Evolutionary conservation across 2,329 filamentous ascomycete species (phyloP).

Genomic region (Sporothrix luriei): DNA sequence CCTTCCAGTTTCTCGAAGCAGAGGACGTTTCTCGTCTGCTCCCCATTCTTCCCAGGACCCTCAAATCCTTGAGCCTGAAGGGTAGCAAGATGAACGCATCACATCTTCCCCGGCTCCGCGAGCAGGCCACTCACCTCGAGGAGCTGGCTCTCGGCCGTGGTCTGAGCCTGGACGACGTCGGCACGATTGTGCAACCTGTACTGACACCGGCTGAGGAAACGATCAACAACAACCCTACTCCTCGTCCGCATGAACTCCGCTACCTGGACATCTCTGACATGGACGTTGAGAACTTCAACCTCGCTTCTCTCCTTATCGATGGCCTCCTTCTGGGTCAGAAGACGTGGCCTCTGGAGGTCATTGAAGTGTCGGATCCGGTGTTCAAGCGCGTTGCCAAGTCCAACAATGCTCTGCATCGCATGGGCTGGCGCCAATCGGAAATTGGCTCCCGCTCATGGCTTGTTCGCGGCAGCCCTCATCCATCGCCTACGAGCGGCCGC

Average conservation of each 20-base stretch:
- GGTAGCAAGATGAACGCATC: conserved; percentile 69
- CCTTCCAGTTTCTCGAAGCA: conserved; percentile 69
- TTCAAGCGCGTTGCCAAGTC: conserved; percentile 66
- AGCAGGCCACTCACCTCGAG: conserved; percentile 71
- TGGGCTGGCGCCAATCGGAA: conserved; percentile 73
- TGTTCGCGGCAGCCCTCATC: conserved; percentile 56
- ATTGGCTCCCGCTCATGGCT: conserved; percentile 68
- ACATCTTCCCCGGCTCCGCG: conserved; percentile 65
- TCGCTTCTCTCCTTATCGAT: conserved; percentile 54
- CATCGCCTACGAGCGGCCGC: not conserved
- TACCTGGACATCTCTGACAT: conserved; percentile 79
- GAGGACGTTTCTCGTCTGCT: conserved; percentile 67
- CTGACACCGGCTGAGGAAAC: conserved; percentile 33
- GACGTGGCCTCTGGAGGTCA: conserved; percentile 71
- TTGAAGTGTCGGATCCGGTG: conserved; percentile 72
- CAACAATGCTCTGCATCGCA: conserved; percentile 59
- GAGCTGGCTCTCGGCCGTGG: conserved; percentile 74
- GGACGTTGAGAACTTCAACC: conserved; percentile 61
- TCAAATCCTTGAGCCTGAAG: conserved; percentile 74
- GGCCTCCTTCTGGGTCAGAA: conserved; percentile 60
- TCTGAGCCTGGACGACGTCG: conserved; percentile 66
- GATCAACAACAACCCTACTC: conserved; percentile 46
- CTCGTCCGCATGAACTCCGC: conserved; percentile 61
- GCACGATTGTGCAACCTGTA: conserved; percentile 62
- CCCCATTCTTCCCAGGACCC: conserved; percentile 63